phyloP scores from a whole-genome alignment of 306 rosid genomes.

The Arachis stenosperma region DNA sequence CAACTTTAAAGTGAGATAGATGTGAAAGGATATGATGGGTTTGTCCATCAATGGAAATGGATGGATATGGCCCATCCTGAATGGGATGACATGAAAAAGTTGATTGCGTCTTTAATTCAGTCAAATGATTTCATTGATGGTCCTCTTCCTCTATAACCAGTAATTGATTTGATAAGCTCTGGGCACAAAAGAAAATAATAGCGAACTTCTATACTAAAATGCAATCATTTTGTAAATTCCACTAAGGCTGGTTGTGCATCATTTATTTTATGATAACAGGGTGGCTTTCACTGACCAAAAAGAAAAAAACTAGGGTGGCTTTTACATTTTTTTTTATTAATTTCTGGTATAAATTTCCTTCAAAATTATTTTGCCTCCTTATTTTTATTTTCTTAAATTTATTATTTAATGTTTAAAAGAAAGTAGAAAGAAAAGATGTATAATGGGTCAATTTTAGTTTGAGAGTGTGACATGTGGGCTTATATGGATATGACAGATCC shows the following conservation, averaged over 20 bases:
- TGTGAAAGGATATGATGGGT: slow-evolving; percentile 12
- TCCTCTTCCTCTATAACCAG: not conserved
- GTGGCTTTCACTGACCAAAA: no score
- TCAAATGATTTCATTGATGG: slow-evolving; percentile 29
- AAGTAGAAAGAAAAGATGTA: not conserved
- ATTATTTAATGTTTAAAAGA: not conserved
- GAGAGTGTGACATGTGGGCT: not conserved
- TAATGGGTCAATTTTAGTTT: not conserved
- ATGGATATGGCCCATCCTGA: slow-evolving; percentile 40
- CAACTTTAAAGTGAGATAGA: not conserved
- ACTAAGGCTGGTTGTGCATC: no score
- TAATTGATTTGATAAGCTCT: slow-evolving; percentile 1
- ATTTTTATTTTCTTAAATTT: no score
- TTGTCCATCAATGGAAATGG: slow-evolving; percentile 21
- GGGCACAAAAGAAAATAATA: no score
- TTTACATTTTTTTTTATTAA: no score
- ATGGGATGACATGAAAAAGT: slow-evolving; percentile 27
- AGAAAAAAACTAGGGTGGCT: no score
- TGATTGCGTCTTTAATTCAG: slow-evolving; percentile 3
- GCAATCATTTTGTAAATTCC: no score
- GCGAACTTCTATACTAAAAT: no score
- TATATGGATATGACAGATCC: not conserved
- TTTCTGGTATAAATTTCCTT: no score
- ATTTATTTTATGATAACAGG: no score
- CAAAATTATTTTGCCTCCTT: no score